Evolutionary conservation across 2,329 filamentous ascomycete species (phyloP).

Genomic region (Tympanopsis confertula): DNA sequence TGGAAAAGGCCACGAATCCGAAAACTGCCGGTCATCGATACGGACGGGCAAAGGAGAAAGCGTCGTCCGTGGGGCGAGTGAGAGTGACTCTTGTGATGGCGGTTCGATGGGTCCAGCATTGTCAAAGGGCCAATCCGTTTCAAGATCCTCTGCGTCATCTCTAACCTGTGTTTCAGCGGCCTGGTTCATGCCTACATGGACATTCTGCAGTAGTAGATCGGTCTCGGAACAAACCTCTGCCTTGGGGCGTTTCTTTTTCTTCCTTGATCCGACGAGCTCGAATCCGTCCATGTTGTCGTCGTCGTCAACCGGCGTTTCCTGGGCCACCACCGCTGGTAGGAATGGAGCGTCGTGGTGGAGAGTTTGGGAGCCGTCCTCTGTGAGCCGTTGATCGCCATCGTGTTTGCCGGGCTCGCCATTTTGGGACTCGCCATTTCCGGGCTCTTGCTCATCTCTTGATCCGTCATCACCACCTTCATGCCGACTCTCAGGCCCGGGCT

Average conservation of each 20-base stretch:
- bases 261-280: conserved; percentile 16
- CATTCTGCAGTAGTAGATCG: background rate
- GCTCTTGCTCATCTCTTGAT: no score
- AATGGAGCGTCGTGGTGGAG: no score
- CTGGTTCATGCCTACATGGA: background rate
- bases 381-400: no score
- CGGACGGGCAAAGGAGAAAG: background rate
- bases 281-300: conserved; percentile 16
- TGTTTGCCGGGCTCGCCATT: no score
- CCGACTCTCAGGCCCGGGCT: no score
- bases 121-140: background rate
- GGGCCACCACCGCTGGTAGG: no score
- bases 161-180: background rate
- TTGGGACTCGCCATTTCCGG: no score
- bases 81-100: background rate
- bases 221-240: background rate
- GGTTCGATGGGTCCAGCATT: background rate
- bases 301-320: conserved; percentile 16
- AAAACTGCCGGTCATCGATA: background rate
- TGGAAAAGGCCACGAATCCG: background rate
- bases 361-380: no score
- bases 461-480: no score
- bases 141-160: background rate
- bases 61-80: background rate
- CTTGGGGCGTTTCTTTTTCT: background rate